Percentiles rank a stretch among this genome's conserved stretches.
Evolutionary conservation across 176 grass and related monocot genomes (phyloP).

Genomic region (Stipa capillata): DNA sequence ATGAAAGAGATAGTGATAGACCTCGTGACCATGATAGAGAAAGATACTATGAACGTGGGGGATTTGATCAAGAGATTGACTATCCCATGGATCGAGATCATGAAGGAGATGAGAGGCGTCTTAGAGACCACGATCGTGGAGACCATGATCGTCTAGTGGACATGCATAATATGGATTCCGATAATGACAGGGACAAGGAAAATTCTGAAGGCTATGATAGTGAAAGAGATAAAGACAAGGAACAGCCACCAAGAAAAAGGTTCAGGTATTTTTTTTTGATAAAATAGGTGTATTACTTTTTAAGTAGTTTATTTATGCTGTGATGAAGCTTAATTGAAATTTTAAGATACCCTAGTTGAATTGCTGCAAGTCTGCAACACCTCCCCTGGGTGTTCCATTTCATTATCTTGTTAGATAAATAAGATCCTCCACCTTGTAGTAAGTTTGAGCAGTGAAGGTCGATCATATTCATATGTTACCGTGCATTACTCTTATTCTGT

Average conservation of each 20-base stretch:
- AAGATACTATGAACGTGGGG: conserved; percentile 57
- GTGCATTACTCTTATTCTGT: background rate
- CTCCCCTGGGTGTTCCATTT: background rate
- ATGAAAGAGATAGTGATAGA: conserved; percentile 60
- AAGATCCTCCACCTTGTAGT: background rate
- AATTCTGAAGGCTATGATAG: conserved; percentile 37
- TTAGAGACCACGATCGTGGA: conserved; percentile 43
- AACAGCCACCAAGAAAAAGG: conserved; percentile 43
- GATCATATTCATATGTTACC: background rate
- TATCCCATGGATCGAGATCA: conserved; percentile 52
- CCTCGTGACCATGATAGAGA: conserved; percentile 60
- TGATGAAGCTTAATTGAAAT: conserved; percentile 2
- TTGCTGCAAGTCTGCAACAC: background rate
- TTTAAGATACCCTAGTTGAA: background rate
- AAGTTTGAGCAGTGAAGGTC: background rate
- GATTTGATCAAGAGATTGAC: conserved; percentile 47
- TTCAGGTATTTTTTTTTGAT: conserved; percentile 36
- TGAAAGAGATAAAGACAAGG: conserved; percentile 48
- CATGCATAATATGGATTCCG: conserved; percentile 39
- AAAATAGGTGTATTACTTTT: background rate
- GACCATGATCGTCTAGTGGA: conserved; percentile 42
- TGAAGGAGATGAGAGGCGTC: conserved; percentile 48
- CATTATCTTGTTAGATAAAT: background rate
- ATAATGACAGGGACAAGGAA: conserved; percentile 52
- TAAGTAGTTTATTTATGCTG: background rate